Evolutionary conservation across 2,329 filamentous ascomycete species (phyloP), one percentile per base, ranked within the genome.

Genomic region (Trichoderma sp.): DNA sequence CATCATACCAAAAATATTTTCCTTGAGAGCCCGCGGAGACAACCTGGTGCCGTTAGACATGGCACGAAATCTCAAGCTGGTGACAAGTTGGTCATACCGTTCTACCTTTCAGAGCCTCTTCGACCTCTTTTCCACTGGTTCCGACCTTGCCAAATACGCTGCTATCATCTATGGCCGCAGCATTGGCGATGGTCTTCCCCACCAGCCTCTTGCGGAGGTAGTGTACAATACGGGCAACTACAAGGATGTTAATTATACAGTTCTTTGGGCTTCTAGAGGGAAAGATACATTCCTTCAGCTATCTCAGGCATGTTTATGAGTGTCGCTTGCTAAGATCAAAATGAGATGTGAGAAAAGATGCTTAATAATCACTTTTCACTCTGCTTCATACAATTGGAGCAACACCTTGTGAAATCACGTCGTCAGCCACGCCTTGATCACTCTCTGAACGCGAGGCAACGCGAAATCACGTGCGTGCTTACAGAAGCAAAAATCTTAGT

Each of bases 91-190:
- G 18, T 41, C 76, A 62, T 75, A 87, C 86, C 81, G 91, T 94
- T 81, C 93, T 96, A 5, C 94, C 95, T 4, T 88, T 88, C 81
- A 98, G 87, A 1, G 93, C 91, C 73, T 90, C 89, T 79, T 94
- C 88, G 77, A 99, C 95, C 35, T 92, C 93, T 0, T 90, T 84
- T 0, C 93, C 94, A 21, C 90, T 94, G 0, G 94, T 97, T 35
- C 95, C 95, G 24, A 92, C 95, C 84, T 98, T 98, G 79, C 95
- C 95, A 84, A 95, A 99, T 6, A 99, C 89, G 81, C 93, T 96
- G 79, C 87, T 86, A 85, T 99, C 96, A 80, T 98, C 92, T 77
- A 92, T 89, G 14, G 94, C 93, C 29, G 89, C 87, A 73, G 94
- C 93, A 56, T 89, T 90, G 64, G 88, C 86, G 76, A 99, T 92